These are phyloP conservation scores for Knoxia roxburghii DNA, from an alignment of 257 asterid genomes.

Conservation along the genomic window DNA sequence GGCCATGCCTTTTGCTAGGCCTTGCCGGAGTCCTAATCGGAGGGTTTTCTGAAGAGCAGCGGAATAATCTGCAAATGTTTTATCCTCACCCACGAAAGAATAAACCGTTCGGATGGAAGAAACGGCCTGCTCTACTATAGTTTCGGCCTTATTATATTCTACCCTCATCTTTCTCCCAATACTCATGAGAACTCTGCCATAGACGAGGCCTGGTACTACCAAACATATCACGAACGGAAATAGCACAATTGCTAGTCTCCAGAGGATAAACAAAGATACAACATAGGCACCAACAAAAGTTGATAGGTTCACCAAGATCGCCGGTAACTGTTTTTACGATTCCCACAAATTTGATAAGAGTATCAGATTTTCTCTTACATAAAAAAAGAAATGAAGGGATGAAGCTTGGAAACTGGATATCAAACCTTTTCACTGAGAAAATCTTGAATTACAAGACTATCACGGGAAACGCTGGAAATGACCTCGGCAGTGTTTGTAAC, in stretches of 20 bases:
- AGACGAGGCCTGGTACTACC: conserved; percentile 73
- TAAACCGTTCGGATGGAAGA: conserved; percentile 80
- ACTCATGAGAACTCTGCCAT: conserved; percentile 63
- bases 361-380: too few species aligned
- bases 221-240: conserved; percentile 57
- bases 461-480: conserved; percentile 67
- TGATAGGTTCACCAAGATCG: conserved; percentile 62
- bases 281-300: conserved; percentile 55
- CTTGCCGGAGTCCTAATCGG: conserved; percentile 62
- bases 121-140: conserved; percentile 67
- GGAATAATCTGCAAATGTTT: conserved; percentile 42
- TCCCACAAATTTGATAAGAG: neutral
- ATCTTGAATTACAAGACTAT: conserved; percentile 75
- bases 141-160: conserved; percentile 61
- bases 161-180: conserved; percentile 53
- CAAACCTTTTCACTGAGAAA: conserved; percentile 78
- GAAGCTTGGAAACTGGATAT: neutral
- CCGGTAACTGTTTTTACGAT: conserved; percentile 46
- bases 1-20: conserved; percentile 82
- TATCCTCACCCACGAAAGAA: conserved; percentile 71
- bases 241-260: conserved; percentile 70
- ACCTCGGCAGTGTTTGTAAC: conserved; percentile 82
- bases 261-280: conserved; percentile 54
- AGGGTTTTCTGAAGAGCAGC: conserved; percentile 67
- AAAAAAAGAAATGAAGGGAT: neutral